Evolutionary conservation across 345 rosid genomes (phyloP), one percentile per base, ranked within the genome.

Genomic region (Firmiana major): DNA sequence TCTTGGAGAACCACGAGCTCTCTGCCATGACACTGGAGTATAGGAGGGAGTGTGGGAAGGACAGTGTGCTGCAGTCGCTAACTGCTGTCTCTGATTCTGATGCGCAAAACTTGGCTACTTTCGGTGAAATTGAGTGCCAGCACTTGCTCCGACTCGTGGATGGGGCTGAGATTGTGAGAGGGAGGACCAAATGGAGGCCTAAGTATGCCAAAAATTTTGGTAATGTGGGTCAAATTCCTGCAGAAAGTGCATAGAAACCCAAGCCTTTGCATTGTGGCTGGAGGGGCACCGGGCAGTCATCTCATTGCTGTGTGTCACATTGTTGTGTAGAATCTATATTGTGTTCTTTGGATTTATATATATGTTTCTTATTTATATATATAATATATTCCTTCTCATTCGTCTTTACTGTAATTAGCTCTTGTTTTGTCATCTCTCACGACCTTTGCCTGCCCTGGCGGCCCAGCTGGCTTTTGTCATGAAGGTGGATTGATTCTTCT

Each of bases 11-110:
- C 48, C 93, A 89, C 68, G 90, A 91, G 86, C 98, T 97, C 57
- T 83, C 88, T 10, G 76, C 92, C 81, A 78, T 97, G 84, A 90
- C 97, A 12, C 79, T 97, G 77, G 99, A 97, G 87, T 97, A 97
- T 53, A 83, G 97, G 79, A 91, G 97, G 88, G 99, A 97, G 83
- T 97, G 99, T 19, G 98, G 97, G 28, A 91, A 78, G 85, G 97
- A 94, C 89, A 89, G 91, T 24, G 91, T 92, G 75, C 93, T 97
- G 79, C 94, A 92, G 90, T 97, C 99, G 34, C 88, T 97, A 43
- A 90, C 97, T 17, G 81, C 97, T 1, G 88, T 91, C 63, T 84
- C 97, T 0, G 90, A 85, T 8, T 40, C 82, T 6, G 87, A 80
- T 31, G 42, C 81, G 0, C 90, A 91, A 16, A 81, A 74, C 53